Evolutionary conservation across 2,329 filamentous ascomycete species (phyloP).

Genomic region (Trichophyton equinum): DNA sequence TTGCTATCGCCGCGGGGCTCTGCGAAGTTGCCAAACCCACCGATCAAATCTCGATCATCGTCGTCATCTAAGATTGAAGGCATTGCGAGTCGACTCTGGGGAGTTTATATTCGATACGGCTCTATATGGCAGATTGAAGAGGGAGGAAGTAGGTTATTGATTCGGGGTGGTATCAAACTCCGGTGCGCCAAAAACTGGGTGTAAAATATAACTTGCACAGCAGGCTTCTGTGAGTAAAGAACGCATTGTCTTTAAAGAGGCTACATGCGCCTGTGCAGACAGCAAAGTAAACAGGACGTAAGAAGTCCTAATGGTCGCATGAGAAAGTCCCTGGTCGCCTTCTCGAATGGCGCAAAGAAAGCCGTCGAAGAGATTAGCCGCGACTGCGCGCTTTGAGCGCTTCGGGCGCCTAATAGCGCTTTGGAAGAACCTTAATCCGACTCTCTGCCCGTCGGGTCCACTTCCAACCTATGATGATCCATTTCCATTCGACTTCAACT

Average conservation of each 20-base stretch:
- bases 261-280: not conserved
- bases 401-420: not conserved
- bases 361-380: not conserved
- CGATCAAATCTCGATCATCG: conserved; percentile 31
- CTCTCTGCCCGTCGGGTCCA: no score
- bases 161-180: not conserved
- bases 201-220: not conserved
- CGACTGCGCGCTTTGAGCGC: not conserved
- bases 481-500: not conserved
- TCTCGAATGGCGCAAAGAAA: not conserved
- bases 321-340: not conserved
- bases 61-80: conserved; percentile 28
- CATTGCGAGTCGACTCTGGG: conserved; percentile 15
- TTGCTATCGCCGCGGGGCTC: not conserved
- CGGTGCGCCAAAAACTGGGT: no score
- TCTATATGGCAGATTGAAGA: not conserved
- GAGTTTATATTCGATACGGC: not conserved
- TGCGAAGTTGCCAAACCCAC: conserved; percentile 16
- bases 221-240: not conserved
- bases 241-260: not conserved
- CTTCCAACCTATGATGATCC: no score
- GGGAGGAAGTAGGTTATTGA: not conserved
- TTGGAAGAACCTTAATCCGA: not conserved
- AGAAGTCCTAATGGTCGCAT: not conserved
- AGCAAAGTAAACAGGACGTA: not conserved